A percentile compares a stretch with the other conserved stretches of the same genome.
phyloP scores from a whole-genome alignment of 495 filamentous ascomycete species.

The Gamarada debralockiae region DNA sequence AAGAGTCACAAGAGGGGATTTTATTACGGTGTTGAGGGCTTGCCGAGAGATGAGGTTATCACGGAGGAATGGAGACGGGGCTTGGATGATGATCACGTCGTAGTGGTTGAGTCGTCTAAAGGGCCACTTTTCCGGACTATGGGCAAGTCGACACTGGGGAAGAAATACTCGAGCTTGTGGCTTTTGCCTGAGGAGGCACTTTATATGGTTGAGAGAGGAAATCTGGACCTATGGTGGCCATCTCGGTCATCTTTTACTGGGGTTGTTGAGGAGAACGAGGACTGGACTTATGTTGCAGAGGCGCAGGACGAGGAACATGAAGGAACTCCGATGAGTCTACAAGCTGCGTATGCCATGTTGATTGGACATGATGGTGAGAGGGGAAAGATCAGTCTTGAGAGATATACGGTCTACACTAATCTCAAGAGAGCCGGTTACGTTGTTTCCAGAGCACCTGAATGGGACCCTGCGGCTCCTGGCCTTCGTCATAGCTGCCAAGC shows the following conservation, averaged over 20 bases:
- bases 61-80: conserved; percentile 23
- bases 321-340: conserved; percentile 79
- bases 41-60: conserved; percentile 24
- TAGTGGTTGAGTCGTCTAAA: conserved; percentile 43
- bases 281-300: conserved; percentile 19
- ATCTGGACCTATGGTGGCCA: conserved; percentile 82
- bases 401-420: conserved; percentile 81
- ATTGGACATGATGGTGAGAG: conserved; percentile 58
- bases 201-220: conserved; percentile 83
- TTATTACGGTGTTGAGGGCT: conserved; percentile 35
- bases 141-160: conserved; percentile 37
- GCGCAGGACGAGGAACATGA: conserved; percentile 29
- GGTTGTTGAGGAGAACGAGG: conserved; percentile 17
- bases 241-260: conserved; percentile 25
- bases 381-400: conserved; percentile 65
- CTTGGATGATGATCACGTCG: conserved; percentile 42
- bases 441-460: conserved; percentile 59
- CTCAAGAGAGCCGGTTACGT: conserved; percentile 83
- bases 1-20: conserved; percentile 51
- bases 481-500: not conserved
- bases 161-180: conserved; percentile 55
- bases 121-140: conserved; percentile 35
- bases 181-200: conserved; percentile 89
- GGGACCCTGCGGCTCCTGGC: conserved; percentile 7
- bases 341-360: conserved; percentile 82